phyloP scores from a whole-genome alignment of 352 stramenopile genomes.

The Globisporangium canariense region DNA sequence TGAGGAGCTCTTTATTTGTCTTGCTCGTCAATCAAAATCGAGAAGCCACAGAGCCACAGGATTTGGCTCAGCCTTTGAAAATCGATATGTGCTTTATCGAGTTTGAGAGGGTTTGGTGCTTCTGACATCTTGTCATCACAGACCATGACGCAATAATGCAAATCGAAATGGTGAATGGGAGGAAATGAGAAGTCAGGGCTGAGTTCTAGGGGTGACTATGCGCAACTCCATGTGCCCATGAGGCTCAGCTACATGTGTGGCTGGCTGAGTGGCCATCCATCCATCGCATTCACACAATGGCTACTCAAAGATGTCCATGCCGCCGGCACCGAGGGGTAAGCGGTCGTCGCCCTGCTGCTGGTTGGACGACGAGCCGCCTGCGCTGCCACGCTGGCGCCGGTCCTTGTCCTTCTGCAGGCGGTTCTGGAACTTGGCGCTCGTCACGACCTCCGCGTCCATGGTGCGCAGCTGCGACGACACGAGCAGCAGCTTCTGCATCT shows the following conservation, averaged over 20 bases:
- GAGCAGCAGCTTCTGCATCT: slow-evolving; percentile 72
- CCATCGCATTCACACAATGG: background rate
- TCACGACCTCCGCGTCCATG: slow-evolving; percentile 82
- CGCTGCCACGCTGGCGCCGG: slow-evolving; percentile 42
- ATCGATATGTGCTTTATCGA: background rate
- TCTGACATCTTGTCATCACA: background rate
- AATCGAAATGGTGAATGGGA: background rate
- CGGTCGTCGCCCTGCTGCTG: slow-evolving; percentile 47
- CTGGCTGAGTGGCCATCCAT: background rate
- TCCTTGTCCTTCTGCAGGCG: slow-evolving; percentile 78
- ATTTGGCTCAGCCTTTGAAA: background rate
- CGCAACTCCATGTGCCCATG: background rate
- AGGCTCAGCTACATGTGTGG: background rate
- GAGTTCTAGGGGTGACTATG: background rate
- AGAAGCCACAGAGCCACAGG: slow-evolving; percentile 1
- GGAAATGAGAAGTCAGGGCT: background rate
- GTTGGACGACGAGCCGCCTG: slow-evolving; percentile 22
- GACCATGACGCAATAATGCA: background rate
- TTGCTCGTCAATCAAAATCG: slow-evolving; percentile 1
- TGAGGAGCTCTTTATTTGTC: background rate
- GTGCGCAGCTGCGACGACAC: slow-evolving; percentile 65
- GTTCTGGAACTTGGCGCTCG: slow-evolving; percentile 75
- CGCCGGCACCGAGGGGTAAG: slow-evolving; percentile 26
- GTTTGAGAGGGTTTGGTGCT: background rate
- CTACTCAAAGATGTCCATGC: slow-evolving; percentile 62